Evolutionary conservation across 164 flowering plant species (phyloP).

Genomic region (Tetrastigma voinierianum): DNA sequence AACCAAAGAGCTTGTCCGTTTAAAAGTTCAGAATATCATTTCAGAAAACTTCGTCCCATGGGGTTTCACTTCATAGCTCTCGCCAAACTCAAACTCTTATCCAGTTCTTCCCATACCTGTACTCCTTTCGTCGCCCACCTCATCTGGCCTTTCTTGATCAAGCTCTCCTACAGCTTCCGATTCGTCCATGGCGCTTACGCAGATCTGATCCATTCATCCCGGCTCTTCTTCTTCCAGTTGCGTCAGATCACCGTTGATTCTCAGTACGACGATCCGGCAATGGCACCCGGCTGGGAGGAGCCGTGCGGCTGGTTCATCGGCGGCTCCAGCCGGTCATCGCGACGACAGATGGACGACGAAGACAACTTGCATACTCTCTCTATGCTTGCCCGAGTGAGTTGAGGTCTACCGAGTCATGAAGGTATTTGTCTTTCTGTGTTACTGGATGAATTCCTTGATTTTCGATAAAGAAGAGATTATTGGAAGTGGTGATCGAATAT

Average conservation of each 20-base stretch:
- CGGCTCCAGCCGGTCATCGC: constrained; percentile 6
- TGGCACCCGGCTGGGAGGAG: constrained; percentile 28
- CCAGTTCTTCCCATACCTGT: not conserved
- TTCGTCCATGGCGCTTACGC: constrained; percentile 11
- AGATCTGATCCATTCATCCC: constrained; percentile 14
- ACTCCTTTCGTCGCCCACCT: constrained; percentile 7
- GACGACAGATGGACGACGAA: constrained; percentile 12
- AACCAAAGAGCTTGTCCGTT: too few species aligned
- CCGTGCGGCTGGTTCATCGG: constrained; percentile 25
- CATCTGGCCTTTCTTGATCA: constrained; percentile 26
- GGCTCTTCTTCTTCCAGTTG: constrained; percentile 36
- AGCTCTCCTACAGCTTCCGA: constrained; percentile 11
- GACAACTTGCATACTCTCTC: constrained; percentile 30
- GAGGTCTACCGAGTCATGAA: not conserved
- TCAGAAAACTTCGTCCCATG: too few species aligned
- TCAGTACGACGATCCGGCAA: not conserved
- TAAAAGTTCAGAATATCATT: too few species aligned
- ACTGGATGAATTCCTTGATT: too few species aligned
- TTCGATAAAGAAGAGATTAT: too few species aligned
- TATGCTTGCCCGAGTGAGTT: constrained; percentile 32
- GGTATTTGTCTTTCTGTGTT: too few species aligned
- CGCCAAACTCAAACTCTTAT: constrained; percentile 18
- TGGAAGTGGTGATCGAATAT: too few species aligned
- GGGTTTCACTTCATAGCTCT: not conserved
- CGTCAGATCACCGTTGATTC: constrained; percentile 12